Base-by-base conservation (phyloP, 441 rosid genomes). In the Pelargonium fulgidum region DNA sequence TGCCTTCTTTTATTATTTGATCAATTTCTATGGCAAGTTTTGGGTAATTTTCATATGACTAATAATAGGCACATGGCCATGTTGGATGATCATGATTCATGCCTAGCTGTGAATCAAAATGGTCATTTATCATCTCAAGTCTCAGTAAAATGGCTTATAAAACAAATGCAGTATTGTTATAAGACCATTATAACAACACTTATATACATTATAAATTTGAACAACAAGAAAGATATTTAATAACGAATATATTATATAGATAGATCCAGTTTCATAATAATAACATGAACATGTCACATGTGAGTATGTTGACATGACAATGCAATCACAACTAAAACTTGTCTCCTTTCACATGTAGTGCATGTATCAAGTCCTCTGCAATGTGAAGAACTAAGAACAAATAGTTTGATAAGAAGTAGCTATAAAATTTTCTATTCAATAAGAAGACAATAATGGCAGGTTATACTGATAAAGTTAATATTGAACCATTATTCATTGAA, bases 21-120 rank as follows among this genome's bases (percentile, higher is more conserved):
- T 39, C 8, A 39, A 39, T 7, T 39, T 39, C 8, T 39, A 6
- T 39, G 42, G 1, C 8, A 39, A 6, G 42, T 39, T 39, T 16
- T 56, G 24, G 22, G 62, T 20, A 19, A 14, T 16, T 56, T 19
- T 58, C 10, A 74, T 67, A 52, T 65, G 45, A 67, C 59, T 67
- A 68, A 78, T 41, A 12, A 80, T 70, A 56, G 59, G 75, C 81
- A 72, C 81, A 66, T 73, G 77, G 68, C 69, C 77, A 73, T 73
- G 72, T 66, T 75, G 77, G 75, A 66, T 14, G 8, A 39, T 39
- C 42, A 39, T 39, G 42, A 8, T 14, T 22, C 65, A 29, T 36
- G 11, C 7, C 33, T 66, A 66, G 14, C 68, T 39, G 33, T 19
- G 36, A n/a, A 42, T 16, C 48, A 36, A 65, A 65, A 33, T 36